Evolutionary conservation across 441 rosid genomes (phyloP).

Genomic region (Theobroma grandiflorum): DNA sequence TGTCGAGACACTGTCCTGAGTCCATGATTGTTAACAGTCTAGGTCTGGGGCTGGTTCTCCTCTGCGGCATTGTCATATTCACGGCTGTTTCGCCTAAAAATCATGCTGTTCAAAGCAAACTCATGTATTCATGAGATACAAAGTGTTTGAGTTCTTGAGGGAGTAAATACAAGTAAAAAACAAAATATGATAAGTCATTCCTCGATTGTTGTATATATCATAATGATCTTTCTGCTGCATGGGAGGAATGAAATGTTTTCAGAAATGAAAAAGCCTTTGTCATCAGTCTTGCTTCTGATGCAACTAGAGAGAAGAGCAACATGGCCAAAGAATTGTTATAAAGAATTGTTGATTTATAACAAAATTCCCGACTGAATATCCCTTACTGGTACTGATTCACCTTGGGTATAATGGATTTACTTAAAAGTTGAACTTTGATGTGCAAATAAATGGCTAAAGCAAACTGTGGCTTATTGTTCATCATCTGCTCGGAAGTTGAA

Average conservation of each 20-base stretch:
- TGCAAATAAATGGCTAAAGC: too few species aligned
- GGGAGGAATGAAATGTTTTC: neutral
- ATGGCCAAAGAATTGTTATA: too few species aligned
- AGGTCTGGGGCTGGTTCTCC: slow-evolving; percentile 76
- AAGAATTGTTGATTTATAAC: too few species aligned
- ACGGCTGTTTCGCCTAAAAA: slow-evolving; percentile 72
- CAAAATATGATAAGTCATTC: neutral
- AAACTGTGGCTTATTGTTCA: too few species aligned
- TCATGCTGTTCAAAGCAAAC: slow-evolving; percentile 44
- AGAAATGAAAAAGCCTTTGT: neutral
- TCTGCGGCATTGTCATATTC: slow-evolving; percentile 66
- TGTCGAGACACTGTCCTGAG: slow-evolving; percentile 55
- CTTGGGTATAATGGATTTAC: too few species aligned
- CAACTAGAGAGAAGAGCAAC: too few species aligned
- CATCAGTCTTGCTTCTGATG: neutral
- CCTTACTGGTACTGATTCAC: too few species aligned
- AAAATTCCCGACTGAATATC: too few species aligned
- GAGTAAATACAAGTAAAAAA: too few species aligned
- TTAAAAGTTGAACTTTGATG: too few species aligned
- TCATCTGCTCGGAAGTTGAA: too few species aligned
- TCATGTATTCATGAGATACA: slow-evolving; percentile 48
- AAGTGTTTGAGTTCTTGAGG: slow-evolving; percentile 59
- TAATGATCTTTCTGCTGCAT: neutral
- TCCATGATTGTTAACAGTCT: slow-evolving; percentile 72
- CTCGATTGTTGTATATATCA: neutral